Evolutionary conservation across 768 basidiomycete species (phyloP).

Genomic region (Pleurotus giganteus): DNA sequence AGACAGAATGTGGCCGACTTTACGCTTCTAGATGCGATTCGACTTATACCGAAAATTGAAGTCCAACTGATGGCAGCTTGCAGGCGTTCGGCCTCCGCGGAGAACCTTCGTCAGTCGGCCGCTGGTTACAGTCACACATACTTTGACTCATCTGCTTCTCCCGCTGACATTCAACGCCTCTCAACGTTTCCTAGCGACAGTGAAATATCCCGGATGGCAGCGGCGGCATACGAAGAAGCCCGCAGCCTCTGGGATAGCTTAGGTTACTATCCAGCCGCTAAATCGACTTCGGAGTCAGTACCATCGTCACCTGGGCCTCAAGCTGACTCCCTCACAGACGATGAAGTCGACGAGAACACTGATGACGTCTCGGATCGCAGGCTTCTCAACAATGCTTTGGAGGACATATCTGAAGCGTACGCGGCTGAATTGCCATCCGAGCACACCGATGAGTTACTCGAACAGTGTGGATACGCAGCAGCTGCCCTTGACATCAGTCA

Average conservation of each 20-base stretch:
- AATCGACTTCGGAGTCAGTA: no score
- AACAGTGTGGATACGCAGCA: no score
- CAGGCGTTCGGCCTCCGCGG: neutral
- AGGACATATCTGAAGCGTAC: no score
- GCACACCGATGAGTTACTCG: no score
- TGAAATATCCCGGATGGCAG: constrained; percentile 11
- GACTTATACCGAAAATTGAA: constrained; percentile 26
- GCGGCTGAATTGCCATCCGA: no score
- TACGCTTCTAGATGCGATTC: constrained; percentile 26
- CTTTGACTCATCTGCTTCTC: constrained; percentile 14
- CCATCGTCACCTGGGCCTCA: no score
- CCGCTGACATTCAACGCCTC: constrained; percentile 19
- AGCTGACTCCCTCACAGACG: no score
- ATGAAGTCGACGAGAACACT: no score
- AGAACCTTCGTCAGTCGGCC: constrained; percentile 15
- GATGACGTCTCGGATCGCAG: no score
- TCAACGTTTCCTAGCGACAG: constrained; percentile 19
- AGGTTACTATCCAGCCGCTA: constrained; percentile 14
- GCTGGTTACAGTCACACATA: constrained; percentile 27
- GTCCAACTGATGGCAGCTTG: constrained; percentile 16
- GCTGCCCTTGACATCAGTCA: no score
- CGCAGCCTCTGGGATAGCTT: constrained; percentile 18
- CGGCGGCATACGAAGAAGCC: constrained; percentile 15
- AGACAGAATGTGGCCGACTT: constrained; percentile 33
- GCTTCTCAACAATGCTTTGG: no score